Evolutionary conservation across 345 rosid species (phyloP), one percentile per base, ranked within the genome.

Genomic region (Lumnitzera littorea): DNA sequence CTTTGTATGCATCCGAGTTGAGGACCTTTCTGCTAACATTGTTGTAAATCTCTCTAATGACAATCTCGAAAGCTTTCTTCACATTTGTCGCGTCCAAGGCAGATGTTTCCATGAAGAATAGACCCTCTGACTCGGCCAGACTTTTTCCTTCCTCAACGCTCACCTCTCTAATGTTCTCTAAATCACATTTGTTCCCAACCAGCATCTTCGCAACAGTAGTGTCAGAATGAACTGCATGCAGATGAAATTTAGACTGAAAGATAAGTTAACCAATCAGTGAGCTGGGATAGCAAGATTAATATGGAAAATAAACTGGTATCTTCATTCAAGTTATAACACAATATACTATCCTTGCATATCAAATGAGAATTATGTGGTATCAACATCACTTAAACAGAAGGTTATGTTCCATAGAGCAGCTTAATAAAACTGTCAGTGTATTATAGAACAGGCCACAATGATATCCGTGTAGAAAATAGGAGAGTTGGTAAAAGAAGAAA

Each of bases 31-130:
- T 70, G 77, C 98, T 84, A 41, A 83, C 71, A 29, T 80, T 88
- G 72, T 63, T 72, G 71, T 91, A 91, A 29, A 88, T 88, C 57
- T 86, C 91, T 0, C 70, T 80, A 68, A 86, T 80, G 27, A 91
- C 95, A 51, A 81, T 62, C 85, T 91, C 95, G 9, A 88, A 91
- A 54, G 98, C 91, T 29, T 76, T 75, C 70, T 77, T 73, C 4
- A 91, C 96, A 46, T 91, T 86, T 4, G 96, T 86, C 1, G 96
- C 78, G 46, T 88, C 88, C 27, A 91, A 62, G 0, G 98, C 90
- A 0, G 98, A 91, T 46, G 96, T 86, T 69, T 91, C 91, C 96
- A 91, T 88, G 79, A 91, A 91, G 74, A 89, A 88, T 70, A 91
- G 61, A 15, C 87, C 91, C 71, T 91, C 83, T 46, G 80, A 74